Evolutionary conservation across 2,329 filamentous ascomycete species (phyloP), one percentile per base, ranked within the genome.

Genomic region (Zymoseptoria ardabiliae): DNA sequence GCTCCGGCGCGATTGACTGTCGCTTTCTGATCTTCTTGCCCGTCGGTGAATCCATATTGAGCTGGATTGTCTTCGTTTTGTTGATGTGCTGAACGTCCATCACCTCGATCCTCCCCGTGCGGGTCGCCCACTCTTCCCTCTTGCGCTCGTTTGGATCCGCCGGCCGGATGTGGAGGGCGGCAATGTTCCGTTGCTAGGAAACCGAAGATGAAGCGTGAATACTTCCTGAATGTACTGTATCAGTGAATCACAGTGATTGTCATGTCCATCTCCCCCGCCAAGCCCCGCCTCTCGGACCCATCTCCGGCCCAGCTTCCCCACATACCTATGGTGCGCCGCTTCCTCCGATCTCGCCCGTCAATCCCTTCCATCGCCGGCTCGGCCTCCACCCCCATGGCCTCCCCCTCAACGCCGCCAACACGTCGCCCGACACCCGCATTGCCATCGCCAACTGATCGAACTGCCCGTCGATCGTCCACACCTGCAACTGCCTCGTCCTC

Each of bases 21-120:
- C 89, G 94, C 73, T 90, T 90, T 80, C 87, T 88, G 58, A 93
- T 81, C 74, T 95, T 97, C 3, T 85, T 86, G n/a, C 86, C 84
- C 0, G 89, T 89, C 0, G 92, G 93, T 1, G 93, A 97, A 69
- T 94, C 90, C 57, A 97, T 79, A 68, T 97, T 97, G 59, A 91
- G 88, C 80, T 96, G 94, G 74, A 97, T 90, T 56, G 93, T 96
- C 74, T 97, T 91, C 2, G 92, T 96, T 74, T 96, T 91, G 56
- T 79, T 81, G 55, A 79, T 75, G 52, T 96, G 91, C 75, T 93
- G 75, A 9, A 78, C 74, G 45, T 97, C 91, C 76, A 90, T 88
- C 53, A 88, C 77, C 75, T 95, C 93, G 76, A 92, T 80, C 64
- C 81, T 81, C 20, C 78, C 73, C 7, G 79, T 81, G 9, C 78